Percentiles rank a stretch among this genome's conserved stretches.
Conservation (phyloP, 805 yeast species). For the Zygosaccharomyces lentus region DNA sequence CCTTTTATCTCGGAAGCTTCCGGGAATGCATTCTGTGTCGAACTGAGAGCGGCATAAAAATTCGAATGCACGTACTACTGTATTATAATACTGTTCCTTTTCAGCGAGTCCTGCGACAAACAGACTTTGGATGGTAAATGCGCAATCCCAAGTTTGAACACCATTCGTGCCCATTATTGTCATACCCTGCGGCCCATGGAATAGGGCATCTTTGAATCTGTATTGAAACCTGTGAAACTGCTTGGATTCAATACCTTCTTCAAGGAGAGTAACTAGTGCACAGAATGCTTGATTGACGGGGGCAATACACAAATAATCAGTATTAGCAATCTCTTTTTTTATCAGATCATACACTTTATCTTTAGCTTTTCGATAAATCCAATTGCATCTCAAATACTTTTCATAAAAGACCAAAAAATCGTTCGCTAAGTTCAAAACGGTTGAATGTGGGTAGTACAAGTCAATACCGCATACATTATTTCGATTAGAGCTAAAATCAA, state of each 20-base stretch:
- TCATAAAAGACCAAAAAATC: constrained; percentile 59
- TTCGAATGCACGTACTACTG: constrained; percentile 60
- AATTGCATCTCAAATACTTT: constrained; percentile 66
- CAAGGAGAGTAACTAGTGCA: constrained; percentile 62
- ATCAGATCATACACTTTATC: constrained; percentile 56
- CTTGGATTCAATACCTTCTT: constrained; percentile 65
- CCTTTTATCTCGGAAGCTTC: constrained; percentile 77
- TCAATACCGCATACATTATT: constrained; percentile 89
- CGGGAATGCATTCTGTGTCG: constrained; percentile 68
- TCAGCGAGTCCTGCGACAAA: constrained; percentile 77
- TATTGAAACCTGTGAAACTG: constrained; percentile 51
- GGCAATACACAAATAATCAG: constrained; percentile 81
- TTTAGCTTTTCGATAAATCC: constrained; percentile 55
- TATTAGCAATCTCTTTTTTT: constrained; percentile 69
- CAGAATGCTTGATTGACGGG: constrained; percentile 90
- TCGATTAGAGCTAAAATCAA: constrained; percentile 67
- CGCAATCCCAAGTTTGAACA: constrained; percentile 94
- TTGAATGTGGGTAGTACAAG: constrained; percentile 88
- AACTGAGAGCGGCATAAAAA: constrained; percentile 83
- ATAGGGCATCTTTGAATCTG: constrained; percentile 70
- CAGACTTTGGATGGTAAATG: constrained; percentile 82
- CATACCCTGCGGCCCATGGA: constrained; percentile 87
- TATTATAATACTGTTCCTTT: constrained; percentile 56
- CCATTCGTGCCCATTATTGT: constrained; percentile 97
- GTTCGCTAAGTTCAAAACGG: constrained; percentile 59